Conservation (phyloP, 352 stramenopile species). For the Globisporangium recalcitrans region DNA sequence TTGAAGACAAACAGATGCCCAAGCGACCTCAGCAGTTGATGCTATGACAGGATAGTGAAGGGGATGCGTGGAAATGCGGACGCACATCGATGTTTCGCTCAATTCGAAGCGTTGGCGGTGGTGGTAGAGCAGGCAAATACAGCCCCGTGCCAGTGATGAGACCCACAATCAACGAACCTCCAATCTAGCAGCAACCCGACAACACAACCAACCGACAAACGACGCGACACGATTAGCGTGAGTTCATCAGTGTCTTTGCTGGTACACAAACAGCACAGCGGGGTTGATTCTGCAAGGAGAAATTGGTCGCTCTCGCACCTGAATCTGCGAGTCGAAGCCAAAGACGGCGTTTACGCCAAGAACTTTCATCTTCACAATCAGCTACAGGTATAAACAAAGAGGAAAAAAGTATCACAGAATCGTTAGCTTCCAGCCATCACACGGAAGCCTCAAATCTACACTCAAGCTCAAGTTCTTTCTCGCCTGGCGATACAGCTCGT, state of each 20-base stretch:
- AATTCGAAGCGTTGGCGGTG: slow-evolving; percentile 91
- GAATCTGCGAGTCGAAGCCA: slow-evolving; percentile 88
- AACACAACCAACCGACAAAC: too few species aligned
- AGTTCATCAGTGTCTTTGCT: too few species aligned
- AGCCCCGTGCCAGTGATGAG: slow-evolving; percentile 90
- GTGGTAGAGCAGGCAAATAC: slow-evolving; percentile 92
- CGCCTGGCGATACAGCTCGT: slow-evolving; percentile 96
- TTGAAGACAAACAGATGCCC: too few species aligned
- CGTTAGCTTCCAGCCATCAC: background rate
- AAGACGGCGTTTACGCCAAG: slow-evolving; percentile 97
- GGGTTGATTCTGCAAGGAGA: background rate
- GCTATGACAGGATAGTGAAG: background rate
- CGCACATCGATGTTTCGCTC: slow-evolving; percentile 91
- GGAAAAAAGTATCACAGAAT: background rate
- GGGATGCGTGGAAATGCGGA: background rate
- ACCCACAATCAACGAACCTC: slow-evolving; percentile 83
- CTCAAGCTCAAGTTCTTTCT: background rate
- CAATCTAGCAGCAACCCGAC: slow-evolving; percentile 38
- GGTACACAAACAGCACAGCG: background rate
- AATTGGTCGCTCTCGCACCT: slow-evolving; percentile 25
- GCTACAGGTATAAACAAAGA: slow-evolving; percentile 21
- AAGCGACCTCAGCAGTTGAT: background rate
- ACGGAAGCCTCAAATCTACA: background rate
- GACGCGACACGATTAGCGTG: too few species aligned
- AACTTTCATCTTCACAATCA: slow-evolving; percentile 89